Evolutionary conservation across 208 protist species (phyloP), one percentile per base, ranked within the genome.

Genomic region (Wallacemonas rigidus): DNA sequence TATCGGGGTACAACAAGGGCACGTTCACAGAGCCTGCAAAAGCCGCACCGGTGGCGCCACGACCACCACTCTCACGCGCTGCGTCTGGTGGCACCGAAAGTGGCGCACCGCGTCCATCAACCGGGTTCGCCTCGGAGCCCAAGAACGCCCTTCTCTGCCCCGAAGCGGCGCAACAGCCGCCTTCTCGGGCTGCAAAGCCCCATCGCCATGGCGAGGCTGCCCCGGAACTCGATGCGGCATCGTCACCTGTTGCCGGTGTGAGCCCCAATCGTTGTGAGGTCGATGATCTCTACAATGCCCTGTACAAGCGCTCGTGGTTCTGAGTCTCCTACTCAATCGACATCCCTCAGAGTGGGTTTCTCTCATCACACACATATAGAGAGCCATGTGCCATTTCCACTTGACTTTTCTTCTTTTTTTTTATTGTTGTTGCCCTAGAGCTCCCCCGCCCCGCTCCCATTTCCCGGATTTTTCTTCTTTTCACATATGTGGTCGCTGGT

Each of bases 281-380:
- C 6, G 60, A 65, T 35, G 43, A 65, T 3, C 60, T 65, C 15
- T 65, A 65, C 17, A 65, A 65, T 65, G 60, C 36, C 9, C 60
- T 65, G 36, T 65, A 65, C 60, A 45, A 35, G 9, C n/a, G 60
- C 60, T 8, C 60, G 5, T 65, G 60, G 60, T 65, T 65, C 15
- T 65, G 26, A 36, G n/a, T 1, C 38, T 44, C n/a, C 17, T n/a
- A 8, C 11, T 7, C 15, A 8, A 57, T 26, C 26, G 26, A 26
- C 26, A 26, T 0, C 26, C 26, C 26, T 26, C 26, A 26, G 26
- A 26, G 26, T 26, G 26, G 26, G 26, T 26, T 26, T 26, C 26
- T 26, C 26, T 26, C 15, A 15, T 6, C 17, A 57, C 53, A 38
- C 1, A 57, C 53, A 57, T 17, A 57, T 57, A 57, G 14, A 57